Evolutionary conservation across 495 filamentous ascomycete genomes (phyloP).

Genomic region (Talaromyces trachyspermus): DNA sequence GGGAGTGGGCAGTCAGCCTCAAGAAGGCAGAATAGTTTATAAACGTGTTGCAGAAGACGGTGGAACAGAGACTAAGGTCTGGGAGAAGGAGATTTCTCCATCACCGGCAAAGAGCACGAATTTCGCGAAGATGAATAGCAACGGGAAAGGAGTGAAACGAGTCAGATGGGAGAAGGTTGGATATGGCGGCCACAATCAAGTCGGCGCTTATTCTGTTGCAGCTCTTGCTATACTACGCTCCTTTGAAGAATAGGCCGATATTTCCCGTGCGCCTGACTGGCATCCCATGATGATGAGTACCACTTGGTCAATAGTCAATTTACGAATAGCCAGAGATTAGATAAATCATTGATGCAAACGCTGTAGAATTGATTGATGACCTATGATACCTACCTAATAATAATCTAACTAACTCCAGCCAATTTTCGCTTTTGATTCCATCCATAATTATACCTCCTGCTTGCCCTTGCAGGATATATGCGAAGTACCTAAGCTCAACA

Average conservation of each 20-base stretch:
- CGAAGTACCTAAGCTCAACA: too few relatives aligned
- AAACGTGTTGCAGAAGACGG: conserved; percentile 23
- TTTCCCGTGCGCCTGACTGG: too few relatives aligned
- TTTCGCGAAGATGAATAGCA: conserved; percentile 16
- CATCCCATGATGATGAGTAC: too few relatives aligned
- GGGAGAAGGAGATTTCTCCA: conserved; percentile 26
- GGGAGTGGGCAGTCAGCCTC: conserved; percentile 34
- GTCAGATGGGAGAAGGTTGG: conserved; percentile 39
- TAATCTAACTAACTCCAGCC: neutral
- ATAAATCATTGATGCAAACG: neutral
- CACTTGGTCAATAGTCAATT: too few relatives aligned
- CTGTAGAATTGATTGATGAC: too few relatives aligned
- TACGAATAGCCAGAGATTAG: too few relatives aligned
- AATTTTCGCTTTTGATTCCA: neutral
- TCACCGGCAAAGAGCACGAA: too few relatives aligned
- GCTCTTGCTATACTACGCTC: conserved; percentile 56
- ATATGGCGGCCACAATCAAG: conserved; percentile 45
- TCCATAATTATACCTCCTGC: neutral
- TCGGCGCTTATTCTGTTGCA: conserved; percentile 46
- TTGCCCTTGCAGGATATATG: too few relatives aligned
- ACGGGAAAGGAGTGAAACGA: conserved; percentile 35
- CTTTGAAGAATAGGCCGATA: conserved; percentile 41
- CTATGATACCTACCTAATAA: too few relatives aligned
- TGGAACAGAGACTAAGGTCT: conserved; percentile 28
- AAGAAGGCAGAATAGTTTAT: conserved; percentile 35